Base-by-base conservation (phyloP, 441 rosid species). In the Adansonia madagascariensis region DNA sequence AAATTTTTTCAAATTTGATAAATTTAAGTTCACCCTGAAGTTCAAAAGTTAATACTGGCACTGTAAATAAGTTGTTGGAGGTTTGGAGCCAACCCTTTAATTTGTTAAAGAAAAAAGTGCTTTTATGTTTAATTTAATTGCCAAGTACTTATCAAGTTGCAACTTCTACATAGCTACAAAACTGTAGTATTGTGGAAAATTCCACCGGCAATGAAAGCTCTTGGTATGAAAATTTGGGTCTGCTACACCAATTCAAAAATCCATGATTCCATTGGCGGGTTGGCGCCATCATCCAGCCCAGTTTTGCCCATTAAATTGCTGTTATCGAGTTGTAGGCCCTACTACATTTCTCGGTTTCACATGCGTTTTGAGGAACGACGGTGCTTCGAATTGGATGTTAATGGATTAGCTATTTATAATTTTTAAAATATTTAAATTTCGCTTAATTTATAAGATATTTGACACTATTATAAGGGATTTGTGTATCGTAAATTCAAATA, bases 311-410 rank as follows among this genome's bases (percentile, higher is more conserved):
- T 57, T 57, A 18, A 20, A 18, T 20, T 2, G 31, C 12, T 8
- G 20, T 9, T 4, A 1, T 27, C 31, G 31, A 5, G 7, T 14
- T 8, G 71, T 2, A 47, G 55, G 73, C 41, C 56, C 56, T 69
- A 27, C 73, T 4, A 18, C 57, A 18, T 49, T 46, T 10, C 43
- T 69, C 49, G 6, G 72, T 22, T 53, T 78, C 77, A 72, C 76
- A 64, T 52, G 76, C 50, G 62, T 77, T 62, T 35, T 50, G 64
- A 71, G 62, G 46, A 49, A 27, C 31, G 31, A 27, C 31, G 31
- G 31, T 27, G 31, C 2, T 27, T 27, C 31, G 31, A 27, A 1
- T 27, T 27, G 31, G 31, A 27, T 2, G 31, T 27, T 27, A 27
- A 27, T 27, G 31, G 31, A 27, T 27, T 27, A 27, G 31, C 31